Evolutionary conservation across 306 rosid species (phyloP), one percentile per base, ranked within the genome.

Genomic region (Cyamopsis tetragonoloba): DNA sequence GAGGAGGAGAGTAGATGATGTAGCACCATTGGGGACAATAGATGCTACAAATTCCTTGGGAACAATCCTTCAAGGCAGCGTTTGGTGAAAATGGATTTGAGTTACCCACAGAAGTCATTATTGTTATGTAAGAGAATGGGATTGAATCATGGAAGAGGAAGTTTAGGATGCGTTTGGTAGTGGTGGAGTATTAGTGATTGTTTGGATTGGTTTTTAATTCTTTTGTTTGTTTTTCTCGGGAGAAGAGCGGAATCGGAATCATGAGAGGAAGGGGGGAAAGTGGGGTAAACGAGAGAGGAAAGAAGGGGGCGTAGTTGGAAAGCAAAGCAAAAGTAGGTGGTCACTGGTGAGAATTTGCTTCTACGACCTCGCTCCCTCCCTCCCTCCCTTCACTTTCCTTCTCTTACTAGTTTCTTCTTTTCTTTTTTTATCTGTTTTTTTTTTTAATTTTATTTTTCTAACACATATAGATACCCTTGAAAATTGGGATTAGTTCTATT

Each of bases 1-100:
- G 89, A 0, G 97, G 97, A 22, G 97, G 97, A 26, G 92, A 77
- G 71, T 78, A 76, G 22, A 88, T 15, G 53, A 81, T 76, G 75
- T 80, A 84, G 43, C 97, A 91, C 93, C 93, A 88, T 6, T 91
- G 88, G 1, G 93, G 96, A 61, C 97, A 88, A 43, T 83, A 91
- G 44, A 86, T 22, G 83, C 91, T 88, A 82, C 97, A 91, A 35
- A 88, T 41, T 19, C 81, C 89, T 56, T 66, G 78, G 12, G 96
- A 84, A 30, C 97, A 91, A 20, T 86, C 96, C 23, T 37, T 80
- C 66, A 73, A 77, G 2, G 73, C 14, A 3, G 74, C 58, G 32
- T 75, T 79, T 28, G 86, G 81, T 11, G 76, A 51, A 84, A 82
- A 84, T 20, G 81, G 86, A 76, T 81, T 69, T 76, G 82, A 75